Evolutionary conservation across 768 basidiomycete genomes (phyloP).

Genomic region (Coprinopsis marcescibilis): DNA sequence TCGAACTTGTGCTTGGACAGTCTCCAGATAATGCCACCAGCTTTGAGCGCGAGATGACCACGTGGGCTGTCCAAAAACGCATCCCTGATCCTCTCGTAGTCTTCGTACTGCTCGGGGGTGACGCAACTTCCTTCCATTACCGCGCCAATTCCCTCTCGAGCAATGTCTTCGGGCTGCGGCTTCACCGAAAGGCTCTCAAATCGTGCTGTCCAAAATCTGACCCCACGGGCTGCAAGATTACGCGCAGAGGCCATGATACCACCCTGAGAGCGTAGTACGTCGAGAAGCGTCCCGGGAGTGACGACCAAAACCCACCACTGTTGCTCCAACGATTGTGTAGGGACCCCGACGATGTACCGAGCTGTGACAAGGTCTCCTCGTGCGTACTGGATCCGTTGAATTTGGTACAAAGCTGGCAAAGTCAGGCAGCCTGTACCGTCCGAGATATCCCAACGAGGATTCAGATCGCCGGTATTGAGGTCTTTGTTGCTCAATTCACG

Average conservation of each 20-base stretch:
- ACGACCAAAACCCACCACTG: conserved; percentile 8
- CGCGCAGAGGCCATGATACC: neutral
- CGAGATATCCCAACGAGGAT: conserved; percentile 1
- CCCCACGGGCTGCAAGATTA: neutral
- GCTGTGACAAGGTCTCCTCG: neutral
- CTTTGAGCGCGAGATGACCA: neutral
- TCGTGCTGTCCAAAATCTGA: neutral
- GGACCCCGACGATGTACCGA: neutral
- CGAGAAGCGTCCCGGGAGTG: neutral
- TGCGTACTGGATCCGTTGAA: neutral
- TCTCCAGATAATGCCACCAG: conserved; percentile 3
- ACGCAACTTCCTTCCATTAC: neutral
- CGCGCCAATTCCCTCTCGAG: neutral
- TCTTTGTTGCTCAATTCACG: too few species aligned
- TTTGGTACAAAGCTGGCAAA: neutral
- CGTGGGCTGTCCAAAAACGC: neutral
- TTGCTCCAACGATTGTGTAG: neutral
- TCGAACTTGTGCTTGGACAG: neutral
- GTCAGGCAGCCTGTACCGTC: neutral
- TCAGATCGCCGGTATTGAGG: too few species aligned
- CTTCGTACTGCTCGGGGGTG: neutral
- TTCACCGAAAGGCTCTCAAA: too few species aligned
- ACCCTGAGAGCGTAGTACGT: neutral
- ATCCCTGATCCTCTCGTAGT: neutral
- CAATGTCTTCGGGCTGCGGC: neutral